Evolutionary conservation across 2,329 filamentous ascomycete genomes (phyloP).

Genomic region (Aspergillus novofumigatus): DNA sequence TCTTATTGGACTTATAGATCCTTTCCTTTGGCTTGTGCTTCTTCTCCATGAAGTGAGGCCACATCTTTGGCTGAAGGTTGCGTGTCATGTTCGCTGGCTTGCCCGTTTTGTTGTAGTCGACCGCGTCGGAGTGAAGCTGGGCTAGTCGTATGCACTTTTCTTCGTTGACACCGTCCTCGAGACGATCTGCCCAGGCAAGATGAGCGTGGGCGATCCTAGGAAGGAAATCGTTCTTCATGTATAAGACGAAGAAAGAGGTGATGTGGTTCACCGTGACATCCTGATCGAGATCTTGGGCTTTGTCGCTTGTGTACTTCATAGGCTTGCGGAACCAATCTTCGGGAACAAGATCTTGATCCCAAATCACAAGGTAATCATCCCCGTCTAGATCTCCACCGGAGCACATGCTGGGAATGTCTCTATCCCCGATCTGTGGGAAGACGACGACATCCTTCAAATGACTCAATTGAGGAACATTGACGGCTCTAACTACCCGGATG

Average conservation of each 20-base stretch:
- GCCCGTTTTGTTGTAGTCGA: constrained; percentile 92
- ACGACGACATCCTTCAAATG: constrained; percentile 85
- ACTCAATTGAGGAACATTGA: constrained; percentile 66
- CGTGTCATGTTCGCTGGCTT: constrained; percentile 65
- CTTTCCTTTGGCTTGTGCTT: constrained; percentile 41
- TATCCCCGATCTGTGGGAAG: constrained; percentile 76
- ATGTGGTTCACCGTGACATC: constrained; percentile 71
- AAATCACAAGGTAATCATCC: constrained; percentile 92
- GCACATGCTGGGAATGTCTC: constrained; percentile 87
- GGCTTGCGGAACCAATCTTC: constrained; percentile 65
- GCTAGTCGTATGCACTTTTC: constrained; percentile 71
- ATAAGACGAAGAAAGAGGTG: constrained; percentile 79
- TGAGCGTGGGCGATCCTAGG: constrained; percentile 78
- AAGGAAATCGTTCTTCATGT: constrained; percentile 86
- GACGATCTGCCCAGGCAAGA: constrained; percentile 67
- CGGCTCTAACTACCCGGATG: constrained; percentile 78
- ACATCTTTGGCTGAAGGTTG: constrained; percentile 57
- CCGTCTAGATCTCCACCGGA: constrained; percentile 94
- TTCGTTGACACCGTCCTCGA: constrained; percentile 60
- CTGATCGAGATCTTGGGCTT: constrained; percentile 53
- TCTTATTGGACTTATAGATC: constrained; percentile 63
- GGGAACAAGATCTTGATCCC: constrained; percentile 74
- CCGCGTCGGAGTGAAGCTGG: constrained; percentile 78
- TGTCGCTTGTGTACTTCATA: constrained; percentile 68
- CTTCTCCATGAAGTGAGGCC: constrained; percentile 88